A percentile compares a stretch with the other conserved stretches of the same genome.
Evolutionary conservation across 768 basidiomycete genomes (phyloP).

Genomic region (Xerocomellus chrysenteron): DNA sequence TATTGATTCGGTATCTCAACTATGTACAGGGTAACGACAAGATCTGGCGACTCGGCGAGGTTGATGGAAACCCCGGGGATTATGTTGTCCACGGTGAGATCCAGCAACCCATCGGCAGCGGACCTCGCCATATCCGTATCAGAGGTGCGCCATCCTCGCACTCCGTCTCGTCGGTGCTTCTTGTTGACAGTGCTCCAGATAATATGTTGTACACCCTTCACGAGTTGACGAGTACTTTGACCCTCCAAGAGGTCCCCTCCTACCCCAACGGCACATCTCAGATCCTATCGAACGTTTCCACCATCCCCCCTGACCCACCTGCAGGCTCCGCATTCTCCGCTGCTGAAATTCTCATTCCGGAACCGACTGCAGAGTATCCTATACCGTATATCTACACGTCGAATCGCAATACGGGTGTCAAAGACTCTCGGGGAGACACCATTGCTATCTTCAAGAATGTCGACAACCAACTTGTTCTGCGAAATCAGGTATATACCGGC

Average conservation of each 20-base stretch:
- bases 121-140: too few species aligned
- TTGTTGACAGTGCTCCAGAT: slow-evolving; percentile 33
- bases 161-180: neutral
- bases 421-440: slow-evolving; percentile 56
- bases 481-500: slow-evolving; percentile 61
- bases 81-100: too few species aligned
- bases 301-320: slow-evolving; percentile 44
- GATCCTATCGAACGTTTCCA: slow-evolving; percentile 50
- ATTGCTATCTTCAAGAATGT: slow-evolving; percentile 61
- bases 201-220: slow-evolving; percentile 52
- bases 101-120: too few species aligned
- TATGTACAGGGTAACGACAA: too few species aligned
- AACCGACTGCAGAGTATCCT: slow-evolving; percentile 45
- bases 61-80: too few species aligned
- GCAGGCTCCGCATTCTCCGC: slow-evolving; percentile 45
- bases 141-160: too few species aligned
- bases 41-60: too few species aligned
- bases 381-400: slow-evolving; percentile 62
- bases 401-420: slow-evolving; percentile 58
- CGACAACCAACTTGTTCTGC: slow-evolving; percentile 36
- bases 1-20: too few species aligned
- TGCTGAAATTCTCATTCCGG: slow-evolving; percentile 63
- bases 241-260: slow-evolving; percentile 49
- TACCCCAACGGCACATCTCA: slow-evolving; percentile 51
- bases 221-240: slow-evolving; percentile 55